Conservation (phyloP, 306 rosid genomes). For the Prosopis cineraria region DNA sequence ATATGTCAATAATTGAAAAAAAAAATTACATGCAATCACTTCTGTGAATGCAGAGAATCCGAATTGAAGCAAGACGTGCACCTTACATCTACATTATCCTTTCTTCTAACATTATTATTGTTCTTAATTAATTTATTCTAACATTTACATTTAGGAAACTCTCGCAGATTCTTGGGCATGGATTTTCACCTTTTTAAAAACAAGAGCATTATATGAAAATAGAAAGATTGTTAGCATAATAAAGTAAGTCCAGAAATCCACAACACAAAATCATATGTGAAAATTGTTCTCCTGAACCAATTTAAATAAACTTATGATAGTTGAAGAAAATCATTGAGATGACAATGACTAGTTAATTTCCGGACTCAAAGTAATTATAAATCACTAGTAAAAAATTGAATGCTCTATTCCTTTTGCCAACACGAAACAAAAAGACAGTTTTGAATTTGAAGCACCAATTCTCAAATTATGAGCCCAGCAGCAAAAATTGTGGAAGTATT, state of each 20-base stretch:
- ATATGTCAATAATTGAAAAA: no score
- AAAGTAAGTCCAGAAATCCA: neutral
- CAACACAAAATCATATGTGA: neutral
- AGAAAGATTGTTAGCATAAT: neutral
- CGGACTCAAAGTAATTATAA: neutral
- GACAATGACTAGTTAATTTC: neutral
- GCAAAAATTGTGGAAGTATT: neutral
- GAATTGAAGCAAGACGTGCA: no score
- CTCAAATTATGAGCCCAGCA: neutral
- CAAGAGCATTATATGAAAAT: neutral
- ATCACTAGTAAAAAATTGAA: neutral
- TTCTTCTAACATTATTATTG: no score
- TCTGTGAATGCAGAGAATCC: no score
- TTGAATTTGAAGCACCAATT: neutral
- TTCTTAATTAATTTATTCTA: no score
- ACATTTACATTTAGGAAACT: no score
- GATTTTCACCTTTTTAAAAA: neutral
- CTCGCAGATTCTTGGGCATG: neutral
- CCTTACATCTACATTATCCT: no score
- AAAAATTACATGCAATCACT: no score
- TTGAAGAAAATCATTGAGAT: neutral
- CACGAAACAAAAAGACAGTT: neutral
- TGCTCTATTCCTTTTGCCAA: neutral
- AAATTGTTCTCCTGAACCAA: neutral
- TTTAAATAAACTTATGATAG: neutral